phyloP scores from a whole-genome alignment of 2,329 filamentous ascomycete species.

The Aspergillus caelatus region DNA sequence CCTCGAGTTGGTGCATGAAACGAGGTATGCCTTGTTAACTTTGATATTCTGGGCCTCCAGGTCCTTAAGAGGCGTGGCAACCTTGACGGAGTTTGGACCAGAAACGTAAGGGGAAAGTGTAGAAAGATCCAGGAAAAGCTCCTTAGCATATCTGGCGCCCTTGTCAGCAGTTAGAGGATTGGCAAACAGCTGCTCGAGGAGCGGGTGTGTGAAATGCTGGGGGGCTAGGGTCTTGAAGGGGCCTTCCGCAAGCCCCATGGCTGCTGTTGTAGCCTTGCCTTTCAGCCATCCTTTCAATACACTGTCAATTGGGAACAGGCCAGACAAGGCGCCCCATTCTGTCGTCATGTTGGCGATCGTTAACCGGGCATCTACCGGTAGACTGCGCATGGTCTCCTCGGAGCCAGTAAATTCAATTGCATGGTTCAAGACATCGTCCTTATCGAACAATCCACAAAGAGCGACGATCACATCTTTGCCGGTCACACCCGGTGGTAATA shows the following conservation, averaged over 20 bases:
- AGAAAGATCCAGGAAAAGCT: conserved; percentile 77
- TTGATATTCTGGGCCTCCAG: conserved; percentile 74
- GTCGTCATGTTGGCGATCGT: conserved; percentile 76
- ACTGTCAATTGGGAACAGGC: conserved; percentile 78
- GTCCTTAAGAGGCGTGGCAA: conserved; percentile 75
- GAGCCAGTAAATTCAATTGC: conserved; percentile 84
- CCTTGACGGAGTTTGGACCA: conserved; percentile 88
- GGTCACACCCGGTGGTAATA: conserved; percentile 76
- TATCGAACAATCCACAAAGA: conserved; percentile 81
- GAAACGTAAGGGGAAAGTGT: conserved; percentile 82
- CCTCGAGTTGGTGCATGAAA: conserved; percentile 87
- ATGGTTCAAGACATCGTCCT: conserved; percentile 88
- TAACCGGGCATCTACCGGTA: conserved; percentile 73
- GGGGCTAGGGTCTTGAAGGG: conserved; percentile 52
- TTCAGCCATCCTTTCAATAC: conserved; percentile 74
- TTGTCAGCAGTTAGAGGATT: conserved; percentile 71
- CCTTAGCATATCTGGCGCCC: conserved; percentile 79
- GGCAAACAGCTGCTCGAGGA: conserved; percentile 71
- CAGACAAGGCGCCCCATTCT: conserved; percentile 75
- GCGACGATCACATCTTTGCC: conserved; percentile 95
- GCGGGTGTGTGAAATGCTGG: conserved; percentile 69
- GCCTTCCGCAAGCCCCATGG: conserved; percentile 59
- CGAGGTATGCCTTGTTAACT: conserved; percentile 81
- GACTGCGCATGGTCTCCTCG: conserved; percentile 72
- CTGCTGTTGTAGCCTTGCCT: conserved; percentile 72